Percentiles rank a stretch among this genome's conserved stretches.
phyloP scores from a whole-genome alignment of 2,329 filamentous ascomycete species.

The Phoma sp. region DNA sequence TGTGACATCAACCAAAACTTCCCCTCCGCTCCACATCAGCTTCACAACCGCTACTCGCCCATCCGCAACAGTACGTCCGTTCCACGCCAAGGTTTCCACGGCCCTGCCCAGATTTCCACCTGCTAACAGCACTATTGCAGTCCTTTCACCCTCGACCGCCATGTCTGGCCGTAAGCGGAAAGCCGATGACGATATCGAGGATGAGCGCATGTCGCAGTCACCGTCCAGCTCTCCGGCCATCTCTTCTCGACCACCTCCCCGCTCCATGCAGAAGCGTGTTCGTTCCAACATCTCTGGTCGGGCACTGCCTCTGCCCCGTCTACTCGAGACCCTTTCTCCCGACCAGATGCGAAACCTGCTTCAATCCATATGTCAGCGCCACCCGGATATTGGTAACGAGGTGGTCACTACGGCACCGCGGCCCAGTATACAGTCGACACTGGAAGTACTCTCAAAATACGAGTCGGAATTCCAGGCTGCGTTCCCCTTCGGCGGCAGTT shows the following conservation, averaged over 20 bases:
- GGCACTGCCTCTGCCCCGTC: slow-evolving; percentile 70
- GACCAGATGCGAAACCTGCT: slow-evolving; percentile 83
- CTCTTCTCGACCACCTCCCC: slow-evolving; percentile 68
- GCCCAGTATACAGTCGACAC: slow-evolving; percentile 80
- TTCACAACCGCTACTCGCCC: slow-evolving; percentile 65
- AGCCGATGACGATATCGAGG: slow-evolving; percentile 74
- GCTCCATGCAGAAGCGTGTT: slow-evolving; percentile 62
- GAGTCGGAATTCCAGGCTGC: slow-evolving; percentile 77
- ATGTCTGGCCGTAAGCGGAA: slow-evolving; percentile 78
- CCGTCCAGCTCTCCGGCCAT: slow-evolving; percentile 81
- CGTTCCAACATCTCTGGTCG: slow-evolving; percentile 72
- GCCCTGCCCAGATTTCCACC: not conserved
- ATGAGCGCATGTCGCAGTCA: slow-evolving; percentile 90
- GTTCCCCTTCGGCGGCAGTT: slow-evolving; percentile 83
- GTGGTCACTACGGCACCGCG: slow-evolving; percentile 83
- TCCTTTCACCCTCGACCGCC: slow-evolving; percentile 45
- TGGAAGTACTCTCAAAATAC: slow-evolving; percentile 82
- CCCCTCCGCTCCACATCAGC: slow-evolving; percentile 67
- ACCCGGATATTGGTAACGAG: slow-evolving; percentile 84
- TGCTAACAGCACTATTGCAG: slow-evolving; percentile 27
- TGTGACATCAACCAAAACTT: slow-evolving; percentile 69
- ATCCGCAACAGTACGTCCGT: slow-evolving; percentile 62
- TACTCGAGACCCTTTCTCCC: slow-evolving; percentile 92
- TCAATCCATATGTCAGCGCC: slow-evolving; percentile 88
- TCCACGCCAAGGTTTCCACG: not conserved